These are phyloP conservation scores for Dillenia suffruticosa DNA, from an alignment of 164 flowering plant species.

Conservation along the genomic window DNA sequence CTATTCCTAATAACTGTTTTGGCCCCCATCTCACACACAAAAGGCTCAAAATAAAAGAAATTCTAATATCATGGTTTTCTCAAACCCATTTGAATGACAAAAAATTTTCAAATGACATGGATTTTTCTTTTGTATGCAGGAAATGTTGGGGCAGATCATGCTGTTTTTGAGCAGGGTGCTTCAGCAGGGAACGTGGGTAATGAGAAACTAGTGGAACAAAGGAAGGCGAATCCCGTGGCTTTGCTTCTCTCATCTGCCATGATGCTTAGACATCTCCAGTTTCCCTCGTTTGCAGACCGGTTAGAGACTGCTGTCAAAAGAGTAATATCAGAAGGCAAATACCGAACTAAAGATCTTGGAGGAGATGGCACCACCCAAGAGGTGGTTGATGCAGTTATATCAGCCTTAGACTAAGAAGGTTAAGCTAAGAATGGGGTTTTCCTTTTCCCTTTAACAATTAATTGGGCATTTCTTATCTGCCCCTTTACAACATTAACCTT, in stretches of 20 bases:
- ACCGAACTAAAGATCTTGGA: slow-evolving; percentile 57
- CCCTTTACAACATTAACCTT: too few species aligned
- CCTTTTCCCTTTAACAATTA: too few species aligned
- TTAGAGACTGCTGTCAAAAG: slow-evolving; percentile 64
- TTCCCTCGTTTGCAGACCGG: slow-evolving; percentile 79
- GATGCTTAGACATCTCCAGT: slow-evolving; percentile 70
- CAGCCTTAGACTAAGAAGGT: slow-evolving; percentile 35
- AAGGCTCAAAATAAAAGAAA: too few species aligned
- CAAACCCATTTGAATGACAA: too few species aligned
- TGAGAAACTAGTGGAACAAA: slow-evolving; percentile 35
- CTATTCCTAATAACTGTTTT: too few species aligned
- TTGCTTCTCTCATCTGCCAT: slow-evolving; percentile 70
- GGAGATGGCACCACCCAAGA: slow-evolving; percentile 57
- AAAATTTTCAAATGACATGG: background rate
- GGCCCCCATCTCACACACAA: background rate
- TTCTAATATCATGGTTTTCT: too few species aligned
- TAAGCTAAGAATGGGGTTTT: too few species aligned
- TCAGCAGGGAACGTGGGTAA: slow-evolving; percentile 75
- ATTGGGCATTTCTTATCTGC: too few species aligned
- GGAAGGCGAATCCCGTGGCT: slow-evolving; percentile 68
- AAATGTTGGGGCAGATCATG: slow-evolving; percentile 63
- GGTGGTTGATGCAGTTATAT: slow-evolving; percentile 61
- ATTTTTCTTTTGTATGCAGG: slow-evolving; percentile 27
- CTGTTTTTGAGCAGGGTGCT: slow-evolving; percentile 75
- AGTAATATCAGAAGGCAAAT: slow-evolving; percentile 45